Percentiles rank a stretch among this genome's conserved stretches.
Evolutionary conservation across 768 basidiomycete species (phyloP).

Genomic region (Podaxis sp.): DNA sequence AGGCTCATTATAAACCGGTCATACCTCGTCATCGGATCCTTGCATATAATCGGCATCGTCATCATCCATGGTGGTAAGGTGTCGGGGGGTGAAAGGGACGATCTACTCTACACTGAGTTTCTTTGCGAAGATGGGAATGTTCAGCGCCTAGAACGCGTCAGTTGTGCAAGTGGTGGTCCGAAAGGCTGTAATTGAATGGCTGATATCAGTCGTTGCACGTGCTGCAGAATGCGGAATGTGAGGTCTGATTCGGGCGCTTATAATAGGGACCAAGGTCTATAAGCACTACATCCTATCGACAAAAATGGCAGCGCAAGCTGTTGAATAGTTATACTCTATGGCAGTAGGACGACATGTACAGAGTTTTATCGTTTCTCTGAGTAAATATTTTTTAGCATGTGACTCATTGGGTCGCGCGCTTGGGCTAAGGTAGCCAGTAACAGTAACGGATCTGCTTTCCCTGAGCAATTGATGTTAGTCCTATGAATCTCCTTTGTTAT

Average conservation of each 20-base stretch:
- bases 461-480: background rate
- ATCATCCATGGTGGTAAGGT: slow-evolving; percentile 65
- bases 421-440: background rate
- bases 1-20: slow-evolving; percentile 14
- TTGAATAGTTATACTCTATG: too few relatives aligned
- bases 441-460: background rate
- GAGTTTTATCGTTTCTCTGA: too few relatives aligned
- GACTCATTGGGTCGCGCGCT: background rate
- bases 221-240: background rate
- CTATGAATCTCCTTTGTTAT: slow-evolving; percentile 1
- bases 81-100: background rate
- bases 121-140: background rate
- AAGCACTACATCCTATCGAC: background rate
- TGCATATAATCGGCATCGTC: slow-evolving; percentile 96
- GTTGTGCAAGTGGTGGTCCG: background rate
- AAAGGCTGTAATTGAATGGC: background rate
- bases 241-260: too few relatives aligned
- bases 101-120: background rate
- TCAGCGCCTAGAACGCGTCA: background rate
- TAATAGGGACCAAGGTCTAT: too few relatives aligned
- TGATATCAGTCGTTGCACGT: background rate
- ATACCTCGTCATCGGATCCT: slow-evolving; percentile 81
- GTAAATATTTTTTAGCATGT: background rate
- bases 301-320: background rate
- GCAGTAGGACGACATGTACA: too few relatives aligned